Percentiles rank a stretch among this genome's conserved stretches.
phyloP scores from a whole-genome alignment of 805 yeast genomes.

The Metschnikowia koreensis region DNA sequence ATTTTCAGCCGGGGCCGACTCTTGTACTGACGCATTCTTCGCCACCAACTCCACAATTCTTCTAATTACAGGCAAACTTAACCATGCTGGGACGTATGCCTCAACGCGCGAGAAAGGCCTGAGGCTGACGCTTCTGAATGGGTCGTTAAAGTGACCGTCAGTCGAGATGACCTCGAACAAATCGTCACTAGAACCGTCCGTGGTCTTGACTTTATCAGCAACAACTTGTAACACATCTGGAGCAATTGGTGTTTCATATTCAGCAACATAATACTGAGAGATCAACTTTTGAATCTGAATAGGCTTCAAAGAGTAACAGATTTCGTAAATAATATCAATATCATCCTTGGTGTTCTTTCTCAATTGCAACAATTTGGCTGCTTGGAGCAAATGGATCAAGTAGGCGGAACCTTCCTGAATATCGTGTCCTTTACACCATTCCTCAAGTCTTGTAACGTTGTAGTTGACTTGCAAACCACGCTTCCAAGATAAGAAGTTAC shows the following conservation, averaged over 20 bases:
- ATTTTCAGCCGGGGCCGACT: conserved; percentile 24
- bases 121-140: conserved; percentile 69
- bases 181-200: conserved; percentile 54
- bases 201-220: conserved; percentile 71
- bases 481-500: conserved; percentile 94
- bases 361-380: conserved; percentile 88
- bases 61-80: conserved; percentile 84
- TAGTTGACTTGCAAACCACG: conserved; percentile 95
- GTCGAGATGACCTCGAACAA: conserved; percentile 68
- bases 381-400: conserved; percentile 84
- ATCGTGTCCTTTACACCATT: conserved; percentile 96
- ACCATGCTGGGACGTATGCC: conserved; percentile 93
- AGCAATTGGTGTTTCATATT: conserved; percentile 90
- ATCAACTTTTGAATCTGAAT: conserved; percentile 93
- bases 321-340: conserved; percentile 87
- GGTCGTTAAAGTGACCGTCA: conserved; percentile 78
- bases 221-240: conserved; percentile 76
- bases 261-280: conserved; percentile 86
- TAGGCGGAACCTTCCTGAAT: conserved; percentile 83
- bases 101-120: conserved; percentile 79
- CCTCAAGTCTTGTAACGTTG: conserved; percentile 93
- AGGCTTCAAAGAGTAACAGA: conserved; percentile 91
- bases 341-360: conserved; percentile 87
- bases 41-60: conserved; percentile 86
- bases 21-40: conserved; percentile 73